Percentiles rank a stretch among this genome's conserved stretches.
These are phyloP conservation scores for Carex sylvatica DNA, from an alignment of 202 grass and related monocot species.

Conservation along the genomic window DNA sequence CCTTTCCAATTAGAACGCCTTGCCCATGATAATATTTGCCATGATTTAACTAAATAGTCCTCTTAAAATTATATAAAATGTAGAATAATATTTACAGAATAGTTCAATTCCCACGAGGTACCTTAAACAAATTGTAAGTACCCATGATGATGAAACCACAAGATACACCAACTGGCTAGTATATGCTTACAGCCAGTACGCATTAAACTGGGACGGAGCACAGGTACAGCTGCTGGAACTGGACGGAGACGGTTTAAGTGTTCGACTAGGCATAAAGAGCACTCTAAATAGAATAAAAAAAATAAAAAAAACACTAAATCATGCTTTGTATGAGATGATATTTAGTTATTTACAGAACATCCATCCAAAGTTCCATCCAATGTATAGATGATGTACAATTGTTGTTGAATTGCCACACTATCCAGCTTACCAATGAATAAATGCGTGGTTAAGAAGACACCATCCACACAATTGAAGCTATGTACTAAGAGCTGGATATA, in stretches of 20 bases:
- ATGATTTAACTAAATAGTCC: neutral
- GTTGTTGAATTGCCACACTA: constrained; percentile 13
- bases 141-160: neutral
- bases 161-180: neutral
- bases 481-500: constrained; percentile 26
- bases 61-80: constrained; percentile 9
- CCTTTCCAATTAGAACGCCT: neutral
- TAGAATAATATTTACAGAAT: constrained; percentile 17
- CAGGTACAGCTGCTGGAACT: neutral
- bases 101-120: neutral
- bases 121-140: constrained; percentile 3
- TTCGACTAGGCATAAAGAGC: neutral
- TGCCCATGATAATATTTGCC: neutral
- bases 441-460: neutral
- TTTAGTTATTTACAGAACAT: constrained; percentile 24
- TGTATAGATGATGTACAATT: constrained; percentile 8
- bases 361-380: constrained; percentile 12
- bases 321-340: constrained; percentile 12
- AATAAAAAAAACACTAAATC: constrained; percentile 16
- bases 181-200: neutral
- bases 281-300: constrained; percentile 1
- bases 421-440: constrained; percentile 18
- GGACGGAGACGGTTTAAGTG: neutral
- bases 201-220: neutral
- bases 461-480: neutral